Evolutionary conservation across 495 filamentous ascomycete genomes (phyloP).

Genomic region (Penicillium longicatenatum): DNA sequence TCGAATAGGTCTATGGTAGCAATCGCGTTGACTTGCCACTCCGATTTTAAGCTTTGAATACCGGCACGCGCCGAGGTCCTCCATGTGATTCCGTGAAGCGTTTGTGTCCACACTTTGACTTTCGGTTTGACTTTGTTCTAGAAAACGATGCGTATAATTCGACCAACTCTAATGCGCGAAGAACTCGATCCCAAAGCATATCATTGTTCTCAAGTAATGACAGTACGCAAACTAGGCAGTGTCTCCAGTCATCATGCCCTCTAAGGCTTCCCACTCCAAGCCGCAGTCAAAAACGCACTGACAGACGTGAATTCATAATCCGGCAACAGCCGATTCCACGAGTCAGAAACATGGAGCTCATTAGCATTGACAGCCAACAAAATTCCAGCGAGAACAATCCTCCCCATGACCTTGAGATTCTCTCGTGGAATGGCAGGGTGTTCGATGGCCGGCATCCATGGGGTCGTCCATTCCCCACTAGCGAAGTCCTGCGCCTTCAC

Average conservation of each 20-base stretch:
- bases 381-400: conserved; percentile 37
- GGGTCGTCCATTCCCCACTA: conserved; percentile 43
- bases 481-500: conserved; percentile 49
- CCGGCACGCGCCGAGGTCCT: neutral
- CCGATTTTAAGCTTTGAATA: neutral
- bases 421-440: conserved; percentile 49
- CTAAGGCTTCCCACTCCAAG: conserved; percentile 48
- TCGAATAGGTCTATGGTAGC: neutral
- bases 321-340: conserved; percentile 55
- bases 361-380: conserved; percentile 41
- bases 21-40: neutral
- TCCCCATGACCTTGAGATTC: conserved; percentile 34
- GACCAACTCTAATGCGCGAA: neutral
- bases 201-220: conserved; percentile 1
- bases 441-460: conserved; percentile 41
- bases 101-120: neutral
- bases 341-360: conserved; percentile 48
- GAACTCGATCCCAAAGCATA: neutral
- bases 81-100: neutral
- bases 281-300: conserved; percentile 49
- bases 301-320: conserved; percentile 50
- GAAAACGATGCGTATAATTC: neutral
- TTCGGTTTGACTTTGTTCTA: neutral
- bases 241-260: conserved; percentile 1
- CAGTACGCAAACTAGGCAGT: neutral